A percentile compares a stretch with the other conserved stretches of the same genome.
Evolutionary conservation across 2,329 filamentous ascomycete species (phyloP).

Genomic region (Penicillium sp.): DNA sequence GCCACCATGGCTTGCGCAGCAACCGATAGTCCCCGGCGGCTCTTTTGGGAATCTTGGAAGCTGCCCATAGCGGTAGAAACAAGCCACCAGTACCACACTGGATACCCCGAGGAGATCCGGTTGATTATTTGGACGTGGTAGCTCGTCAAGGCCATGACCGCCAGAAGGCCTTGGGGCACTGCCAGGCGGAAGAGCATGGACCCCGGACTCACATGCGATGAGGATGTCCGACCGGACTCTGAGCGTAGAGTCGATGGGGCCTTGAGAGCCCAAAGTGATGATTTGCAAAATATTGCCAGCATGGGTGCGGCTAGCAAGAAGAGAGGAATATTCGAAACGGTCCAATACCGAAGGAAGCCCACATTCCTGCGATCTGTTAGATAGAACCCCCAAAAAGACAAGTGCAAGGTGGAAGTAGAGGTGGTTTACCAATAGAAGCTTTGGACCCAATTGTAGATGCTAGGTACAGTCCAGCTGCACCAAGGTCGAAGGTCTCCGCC

Average conservation of each 20-base stretch:
- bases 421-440: constrained; percentile 77
- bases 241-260: constrained; percentile 28
- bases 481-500: constrained; percentile 60
- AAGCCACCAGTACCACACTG: constrained; percentile 85
- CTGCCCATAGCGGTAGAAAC: constrained; percentile 48
- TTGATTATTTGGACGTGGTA: constrained; percentile 96
- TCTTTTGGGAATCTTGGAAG: constrained; percentile 19
- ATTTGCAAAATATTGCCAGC: constrained; percentile 66
- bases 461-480: constrained; percentile 74
- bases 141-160: constrained; percentile 69
- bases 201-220: constrained; percentile 24
- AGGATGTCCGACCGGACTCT: constrained; percentile 14
- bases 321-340: constrained; percentile 76
- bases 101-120: constrained; percentile 82
- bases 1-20: constrained; percentile 71
- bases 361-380: constrained; percentile 65
- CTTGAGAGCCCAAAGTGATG: constrained; percentile 54
- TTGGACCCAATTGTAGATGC: constrained; percentile 91
- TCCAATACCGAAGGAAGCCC: constrained; percentile 91
- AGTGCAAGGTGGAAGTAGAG: neutral
- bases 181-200: constrained; percentile 60
- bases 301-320: constrained; percentile 83
- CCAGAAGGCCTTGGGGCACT: constrained; percentile 71
- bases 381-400: neutral
- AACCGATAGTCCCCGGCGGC: constrained; percentile 25